Evolutionary conservation across 2,329 filamentous ascomycete species (phyloP).

Genomic region (Aspergillus arachidicola): DNA sequence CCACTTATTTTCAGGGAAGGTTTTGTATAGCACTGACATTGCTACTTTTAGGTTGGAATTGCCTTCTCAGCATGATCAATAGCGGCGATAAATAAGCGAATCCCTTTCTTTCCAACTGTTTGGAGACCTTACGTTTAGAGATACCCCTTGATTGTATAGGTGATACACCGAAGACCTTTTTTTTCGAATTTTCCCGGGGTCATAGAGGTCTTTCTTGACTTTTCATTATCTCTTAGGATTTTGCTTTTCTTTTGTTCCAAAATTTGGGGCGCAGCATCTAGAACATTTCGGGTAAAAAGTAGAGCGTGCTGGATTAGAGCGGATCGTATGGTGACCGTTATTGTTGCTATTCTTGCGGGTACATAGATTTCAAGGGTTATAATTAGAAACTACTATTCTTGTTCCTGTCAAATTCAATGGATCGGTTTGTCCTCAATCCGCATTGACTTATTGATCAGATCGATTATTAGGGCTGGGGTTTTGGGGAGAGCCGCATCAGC

Average conservation of each 20-base stretch:
- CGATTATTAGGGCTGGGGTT: constrained; percentile 19
- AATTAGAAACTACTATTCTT: not conserved
- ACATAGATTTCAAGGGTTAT: not conserved
- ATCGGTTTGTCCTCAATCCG: not conserved
- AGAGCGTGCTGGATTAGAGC: not conserved
- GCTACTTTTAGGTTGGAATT: constrained; percentile 56
- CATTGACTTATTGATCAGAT: not conserved
- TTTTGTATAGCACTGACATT: constrained; percentile 16
- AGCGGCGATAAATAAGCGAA: constrained; percentile 41
- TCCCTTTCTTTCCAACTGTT: not conserved
- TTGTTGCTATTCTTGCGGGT: not conserved
- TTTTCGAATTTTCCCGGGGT: constrained; percentile 5
- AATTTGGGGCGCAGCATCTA: constrained; percentile 23
- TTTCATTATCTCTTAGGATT: not conserved
- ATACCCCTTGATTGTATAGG: constrained; percentile 23
- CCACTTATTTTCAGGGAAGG: not conserved
- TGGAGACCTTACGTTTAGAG: constrained; percentile 35
- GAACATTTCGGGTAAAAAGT: constrained; percentile 14
- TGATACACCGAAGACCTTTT: constrained; percentile 15
- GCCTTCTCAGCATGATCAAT: constrained; percentile 60
- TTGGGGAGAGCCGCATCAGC: constrained; percentile 14
- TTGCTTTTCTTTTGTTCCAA: not conserved
- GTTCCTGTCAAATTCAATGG: not conserved
- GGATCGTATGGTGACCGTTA: not conserved
- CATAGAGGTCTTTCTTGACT: constrained; percentile 10